phyloP scores from a whole-genome alignment of 176 grass and related monocot genomes.

The Zea mays region DNA sequence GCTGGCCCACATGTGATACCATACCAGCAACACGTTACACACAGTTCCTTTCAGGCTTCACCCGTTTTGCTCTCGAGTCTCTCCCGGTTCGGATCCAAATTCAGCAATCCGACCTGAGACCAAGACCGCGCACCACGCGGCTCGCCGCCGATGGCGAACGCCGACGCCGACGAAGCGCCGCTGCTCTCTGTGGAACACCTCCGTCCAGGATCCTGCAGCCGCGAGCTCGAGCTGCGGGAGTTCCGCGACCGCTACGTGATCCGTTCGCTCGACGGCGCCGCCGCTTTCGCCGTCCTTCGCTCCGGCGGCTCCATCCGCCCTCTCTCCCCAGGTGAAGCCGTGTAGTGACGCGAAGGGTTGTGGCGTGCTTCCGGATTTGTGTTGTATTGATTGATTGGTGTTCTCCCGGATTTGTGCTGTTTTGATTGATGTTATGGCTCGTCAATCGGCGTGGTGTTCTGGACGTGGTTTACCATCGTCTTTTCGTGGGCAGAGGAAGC shows the following conservation, averaged over 20 bases:
- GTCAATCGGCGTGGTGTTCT: background rate
- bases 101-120: slow-evolving; percentile 4
- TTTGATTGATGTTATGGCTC: slow-evolving; percentile 5
- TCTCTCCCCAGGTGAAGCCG: slow-evolving; percentile 45
- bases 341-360: background rate
- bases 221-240: slow-evolving; percentile 78
- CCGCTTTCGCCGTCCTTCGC: slow-evolving; percentile 67
- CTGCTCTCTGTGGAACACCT: slow-evolving; percentile 52
- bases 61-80: background rate
- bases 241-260: slow-evolving; percentile 85
- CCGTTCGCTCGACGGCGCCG: slow-evolving; percentile 54
- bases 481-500: slow-evolving; percentile 45
- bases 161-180: slow-evolving; percentile 50
- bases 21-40: slow-evolving; percentile 25
- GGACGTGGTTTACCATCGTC: slow-evolving; percentile 10
- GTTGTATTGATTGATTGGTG: background rate
- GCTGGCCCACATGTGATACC: slow-evolving; percentile 36
- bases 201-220: slow-evolving; percentile 51
- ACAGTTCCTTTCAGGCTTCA: background rate
- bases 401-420: background rate
- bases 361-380: background rate
- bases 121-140: slow-evolving; percentile 8
- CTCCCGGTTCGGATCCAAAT: slow-evolving; percentile 29
- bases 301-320: slow-evolving; percentile 58
- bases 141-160: slow-evolving; percentile 38